A percentile compares a stretch with the other conserved stretches of the same genome.
These are phyloP conservation scores for Phaeoacremonium minimum DNA, from an alignment of 2,329 filamentous ascomycete species.

Conservation along the genomic window DNA sequence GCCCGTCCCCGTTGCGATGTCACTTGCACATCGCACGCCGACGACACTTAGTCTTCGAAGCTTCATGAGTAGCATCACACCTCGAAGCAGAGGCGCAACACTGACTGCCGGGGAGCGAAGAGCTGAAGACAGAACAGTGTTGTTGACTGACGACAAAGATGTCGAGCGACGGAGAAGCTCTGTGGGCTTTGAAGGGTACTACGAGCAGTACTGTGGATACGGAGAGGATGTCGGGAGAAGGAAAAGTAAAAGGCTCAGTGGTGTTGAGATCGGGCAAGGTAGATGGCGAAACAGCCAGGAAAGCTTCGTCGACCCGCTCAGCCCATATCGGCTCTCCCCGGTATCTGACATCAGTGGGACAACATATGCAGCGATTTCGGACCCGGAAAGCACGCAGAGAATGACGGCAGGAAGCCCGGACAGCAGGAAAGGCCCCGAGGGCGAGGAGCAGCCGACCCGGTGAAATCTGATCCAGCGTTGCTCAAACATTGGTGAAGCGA, in stretches of 20 bases:
- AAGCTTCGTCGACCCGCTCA: constrained; percentile 23
- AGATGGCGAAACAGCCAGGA: constrained; percentile 22
- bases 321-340: constrained; percentile 17
- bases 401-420: constrained; percentile 1
- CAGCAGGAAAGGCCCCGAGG: too few relatives aligned
- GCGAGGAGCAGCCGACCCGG: not conserved
- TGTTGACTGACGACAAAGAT: constrained; percentile 8
- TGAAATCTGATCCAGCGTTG: not conserved
- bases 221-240: constrained; percentile 8
- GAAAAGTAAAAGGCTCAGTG: constrained; percentile 1
- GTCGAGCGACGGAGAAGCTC: constrained; percentile 12
- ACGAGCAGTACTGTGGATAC: constrained; percentile 14
- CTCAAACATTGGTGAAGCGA: not conserved
- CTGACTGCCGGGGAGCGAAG: constrained; percentile 4
- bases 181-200: constrained; percentile 16
- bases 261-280: not conserved
- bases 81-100: constrained; percentile 13
- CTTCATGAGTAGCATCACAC: constrained; percentile 17
- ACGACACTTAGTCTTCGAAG: constrained; percentile 21
- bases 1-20: constrained; percentile 8
- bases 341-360: constrained; percentile 15
- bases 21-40: constrained; percentile 15
- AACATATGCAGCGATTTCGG: constrained; percentile 5
- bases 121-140: constrained; percentile 10
- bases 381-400: not conserved